Evolutionary conservation across 495 filamentous ascomycete genomes (phyloP), one percentile per base, ranked within the genome.

Genomic region (Podospora pseudopauciseta): DNA sequence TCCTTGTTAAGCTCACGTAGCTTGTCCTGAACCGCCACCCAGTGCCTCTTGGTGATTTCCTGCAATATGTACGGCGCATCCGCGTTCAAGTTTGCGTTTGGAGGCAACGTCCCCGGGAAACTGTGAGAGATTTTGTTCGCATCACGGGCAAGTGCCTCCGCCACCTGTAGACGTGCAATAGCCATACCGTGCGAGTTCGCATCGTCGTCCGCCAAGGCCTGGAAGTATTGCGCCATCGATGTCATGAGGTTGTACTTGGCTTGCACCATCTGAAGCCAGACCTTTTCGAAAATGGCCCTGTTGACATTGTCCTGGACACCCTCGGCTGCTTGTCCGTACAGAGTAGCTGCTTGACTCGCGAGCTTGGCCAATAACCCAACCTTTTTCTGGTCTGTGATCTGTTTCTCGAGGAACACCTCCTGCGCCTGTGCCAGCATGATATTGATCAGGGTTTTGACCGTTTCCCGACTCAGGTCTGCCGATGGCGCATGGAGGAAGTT

Each of bases 401-500:
- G 94, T 78, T 97, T 98, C 81, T 99, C 96, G 30, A 99, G 80
- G 71, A 99, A 98, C 1, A 98, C 92, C 76, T 99, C 95, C 76
- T 99, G 95, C 0, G 89, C 94, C 79, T 99, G 95, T 7, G 94
- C 96, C 54, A 99, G 85, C 84, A 93, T 97, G 67, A 98, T 86
- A 63, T 88, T 86, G 75, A 99, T 98, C 68, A 99, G 78, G 1
- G 93, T 93, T 80, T 97, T 97, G 68, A 99, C 92, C 3, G 95
- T 98, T 18, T 98, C 93, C 68, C 94, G 85, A 76, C 94, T 97
- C 44, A 99, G 80, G 74, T 99, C 95, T 28, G 91, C 95, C 11
- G 93, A 97, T 3, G 95, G 95, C 44, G 95, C 95, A 75, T 99
- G 96, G 55, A 97, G 82, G 79, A 99, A 99, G 80, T 99, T 98